These are phyloP conservation scores for Alternaria postmessia DNA, from an alignment of 2,329 filamentous ascomycete species.

Conservation along the genomic window DNA sequence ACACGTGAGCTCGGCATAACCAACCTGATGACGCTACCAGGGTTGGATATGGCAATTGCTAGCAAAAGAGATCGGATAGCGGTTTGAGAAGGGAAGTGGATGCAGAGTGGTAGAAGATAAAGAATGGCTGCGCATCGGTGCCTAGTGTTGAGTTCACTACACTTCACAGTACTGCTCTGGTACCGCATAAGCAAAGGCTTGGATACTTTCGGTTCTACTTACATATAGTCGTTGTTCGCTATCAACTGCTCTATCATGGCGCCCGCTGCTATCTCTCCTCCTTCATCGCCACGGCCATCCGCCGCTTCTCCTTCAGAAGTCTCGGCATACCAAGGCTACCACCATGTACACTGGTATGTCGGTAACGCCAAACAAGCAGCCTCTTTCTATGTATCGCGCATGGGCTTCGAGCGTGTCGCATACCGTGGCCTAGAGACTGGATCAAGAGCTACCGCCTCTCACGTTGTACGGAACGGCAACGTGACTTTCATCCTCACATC, in stretches of 20 bases:
- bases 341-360: constrained; percentile 95
- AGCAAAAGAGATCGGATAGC: constrained; percentile 27
- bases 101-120: constrained; percentile 28
- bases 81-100: constrained; percentile 36
- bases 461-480: constrained; percentile 79
- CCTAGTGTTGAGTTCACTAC: constrained; percentile 1
- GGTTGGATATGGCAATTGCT: constrained; percentile 24
- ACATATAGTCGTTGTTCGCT: neutral
- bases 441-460: constrained; percentile 79
- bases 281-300: constrained; percentile 49
- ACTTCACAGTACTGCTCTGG: neutral
- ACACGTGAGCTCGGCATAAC: constrained; percentile 43
- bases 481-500: constrained; percentile 87
- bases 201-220: neutral
- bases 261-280: constrained; percentile 51
- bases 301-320: constrained; percentile 43
- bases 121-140: constrained; percentile 15
- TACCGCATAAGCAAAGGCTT: neutral
- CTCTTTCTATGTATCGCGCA: constrained; percentile 84
- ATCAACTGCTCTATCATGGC: constrained; percentile 34
- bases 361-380: constrained; percentile 97
- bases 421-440: constrained; percentile 91
- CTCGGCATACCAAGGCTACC: constrained; percentile 78
- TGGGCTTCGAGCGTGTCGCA: constrained; percentile 84
- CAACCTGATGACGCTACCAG: constrained; percentile 27